Percentiles rank a stretch among this genome's conserved stretches.
Evolutionary conservation across 208 protist genomes (phyloP).

Genomic region (Blastocrithidia nonstop): DNA sequence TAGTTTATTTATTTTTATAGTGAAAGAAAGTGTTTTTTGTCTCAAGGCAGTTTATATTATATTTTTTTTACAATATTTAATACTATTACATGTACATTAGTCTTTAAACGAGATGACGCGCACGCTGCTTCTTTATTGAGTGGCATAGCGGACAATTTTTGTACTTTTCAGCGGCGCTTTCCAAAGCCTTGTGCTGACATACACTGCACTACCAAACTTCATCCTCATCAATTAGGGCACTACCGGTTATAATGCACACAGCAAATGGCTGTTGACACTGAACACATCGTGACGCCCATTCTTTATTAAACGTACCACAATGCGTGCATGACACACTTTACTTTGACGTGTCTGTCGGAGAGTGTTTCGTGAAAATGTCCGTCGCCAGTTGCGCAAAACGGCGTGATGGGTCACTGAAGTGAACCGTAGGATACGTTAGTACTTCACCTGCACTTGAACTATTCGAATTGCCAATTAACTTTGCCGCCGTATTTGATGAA

Average conservation of each 20-base stretch:
- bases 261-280: conserved; percentile 73
- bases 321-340: conserved; percentile 59
- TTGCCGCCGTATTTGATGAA: conserved; percentile 62
- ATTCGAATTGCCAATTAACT: conserved; percentile 9
- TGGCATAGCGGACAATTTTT: conserved; percentile 89
- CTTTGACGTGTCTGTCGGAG: conserved; percentile 65
- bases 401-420: conserved; percentile 32
- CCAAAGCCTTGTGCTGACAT: conserved; percentile 76
- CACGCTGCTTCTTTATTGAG: conserved; percentile 39
- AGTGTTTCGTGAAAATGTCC: conserved; percentile 82
- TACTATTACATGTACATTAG: conserved; percentile 1
- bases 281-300: conserved; percentile 76
- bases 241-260: conserved; percentile 78
- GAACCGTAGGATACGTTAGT: conserved; percentile 67
- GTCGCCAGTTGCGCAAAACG: conserved; percentile 85
- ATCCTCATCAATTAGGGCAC: conserved; percentile 44
- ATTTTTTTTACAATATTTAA: neutral
- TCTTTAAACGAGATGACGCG: conserved; percentile 11
- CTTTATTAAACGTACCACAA: conserved; percentile 79
- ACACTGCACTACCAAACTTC: conserved; percentile 62
- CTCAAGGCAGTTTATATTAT: neutral
- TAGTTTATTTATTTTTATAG: neutral
- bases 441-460: conserved; percentile 4
- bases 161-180: conserved; percentile 48
- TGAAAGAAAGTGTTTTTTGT: neutral